Percentiles rank a stretch among this genome's conserved stretches.
Conservation (phyloP, 2,329 filamentous ascomycete species). For the Cordyceps cicadae region DNA sequence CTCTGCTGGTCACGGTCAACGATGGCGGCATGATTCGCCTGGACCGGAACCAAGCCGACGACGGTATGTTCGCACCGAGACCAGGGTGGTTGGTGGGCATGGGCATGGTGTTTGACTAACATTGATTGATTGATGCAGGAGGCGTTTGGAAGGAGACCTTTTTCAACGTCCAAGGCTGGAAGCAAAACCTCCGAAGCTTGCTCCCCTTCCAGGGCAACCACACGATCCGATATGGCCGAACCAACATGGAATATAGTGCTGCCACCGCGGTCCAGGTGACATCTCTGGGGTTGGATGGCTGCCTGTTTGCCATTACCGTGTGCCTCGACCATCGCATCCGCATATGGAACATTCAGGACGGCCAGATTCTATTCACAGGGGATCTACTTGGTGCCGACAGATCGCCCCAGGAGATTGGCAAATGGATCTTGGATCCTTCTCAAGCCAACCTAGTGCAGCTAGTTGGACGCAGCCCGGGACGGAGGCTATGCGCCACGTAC, state of each 20-base stretch:
- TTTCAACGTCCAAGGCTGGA: conserved; percentile 67
- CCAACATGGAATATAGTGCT: conserved; percentile 58
- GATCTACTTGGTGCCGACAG: conserved; percentile 66
- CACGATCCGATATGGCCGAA: conserved; percentile 54
- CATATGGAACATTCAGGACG: conserved; percentile 80
- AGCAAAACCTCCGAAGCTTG: conserved; percentile 56
- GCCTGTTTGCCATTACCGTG: conserved; percentile 62
- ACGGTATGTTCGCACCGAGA: conserved; percentile 29
- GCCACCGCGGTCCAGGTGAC: conserved; percentile 55
- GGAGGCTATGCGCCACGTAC: conserved; percentile 63
- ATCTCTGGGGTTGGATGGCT: conserved; percentile 40
- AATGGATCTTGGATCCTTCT: conserved; percentile 70
- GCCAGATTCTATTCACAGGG: conserved; percentile 65
- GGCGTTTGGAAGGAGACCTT: conserved; percentile 60
- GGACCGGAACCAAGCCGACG: conserved; percentile 45
- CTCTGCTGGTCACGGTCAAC: conserved; percentile 71
- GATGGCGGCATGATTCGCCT: conserved; percentile 70
- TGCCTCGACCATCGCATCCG: conserved; percentile 83
- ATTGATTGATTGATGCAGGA: conserved; percentile 17
- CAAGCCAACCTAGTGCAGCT: conserved; percentile 71
- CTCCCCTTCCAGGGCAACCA: conserved; percentile 58
- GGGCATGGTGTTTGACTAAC: neutral
- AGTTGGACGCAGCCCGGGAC: conserved; percentile 48
- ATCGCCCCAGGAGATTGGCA: conserved; percentile 59
- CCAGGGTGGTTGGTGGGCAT: too few relatives aligned